Conservation (phyloP, 257 asterid genomes). For the Plectranthus barbatus region DNA sequence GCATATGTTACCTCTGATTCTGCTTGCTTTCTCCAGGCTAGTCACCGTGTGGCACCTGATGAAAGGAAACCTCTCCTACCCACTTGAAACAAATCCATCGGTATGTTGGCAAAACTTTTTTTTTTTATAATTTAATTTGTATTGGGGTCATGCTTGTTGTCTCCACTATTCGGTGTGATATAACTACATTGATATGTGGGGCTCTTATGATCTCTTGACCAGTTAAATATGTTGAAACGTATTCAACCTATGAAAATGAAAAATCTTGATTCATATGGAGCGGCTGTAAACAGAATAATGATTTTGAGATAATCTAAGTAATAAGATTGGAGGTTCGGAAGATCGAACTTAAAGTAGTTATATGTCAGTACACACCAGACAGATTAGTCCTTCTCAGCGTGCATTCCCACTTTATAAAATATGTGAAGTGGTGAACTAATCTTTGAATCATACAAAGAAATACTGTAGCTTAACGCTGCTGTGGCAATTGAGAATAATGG, state of each 20-base stretch:
- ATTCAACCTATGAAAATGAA: background rate
- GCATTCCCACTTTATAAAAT: no score
- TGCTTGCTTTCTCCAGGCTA: conserved; percentile 47
- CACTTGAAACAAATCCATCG: conserved; percentile 18
- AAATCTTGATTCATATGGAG: background rate
- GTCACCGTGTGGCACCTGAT: conserved; percentile 53
- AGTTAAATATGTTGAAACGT: background rate
- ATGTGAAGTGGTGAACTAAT: no score
- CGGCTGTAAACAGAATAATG: background rate
- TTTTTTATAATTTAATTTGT: background rate
- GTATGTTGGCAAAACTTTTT: conserved; percentile 20
- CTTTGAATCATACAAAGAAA: no score
- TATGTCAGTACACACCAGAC: background rate
- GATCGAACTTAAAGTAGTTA: background rate
- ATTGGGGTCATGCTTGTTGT: background rate
- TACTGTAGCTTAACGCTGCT: background rate
- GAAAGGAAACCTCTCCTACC: conserved; percentile 88
- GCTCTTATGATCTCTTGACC: background rate
- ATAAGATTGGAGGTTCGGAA: background rate
- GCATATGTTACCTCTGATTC: conserved; percentile 7
- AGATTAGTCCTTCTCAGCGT: no score
- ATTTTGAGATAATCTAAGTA: background rate
- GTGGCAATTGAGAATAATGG: background rate
- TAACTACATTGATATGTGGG: background rate
- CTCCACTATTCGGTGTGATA: background rate